Evolutionary conservation across 2,329 filamentous ascomycete species (phyloP).

Genomic region (Blastomyces percursus): DNA sequence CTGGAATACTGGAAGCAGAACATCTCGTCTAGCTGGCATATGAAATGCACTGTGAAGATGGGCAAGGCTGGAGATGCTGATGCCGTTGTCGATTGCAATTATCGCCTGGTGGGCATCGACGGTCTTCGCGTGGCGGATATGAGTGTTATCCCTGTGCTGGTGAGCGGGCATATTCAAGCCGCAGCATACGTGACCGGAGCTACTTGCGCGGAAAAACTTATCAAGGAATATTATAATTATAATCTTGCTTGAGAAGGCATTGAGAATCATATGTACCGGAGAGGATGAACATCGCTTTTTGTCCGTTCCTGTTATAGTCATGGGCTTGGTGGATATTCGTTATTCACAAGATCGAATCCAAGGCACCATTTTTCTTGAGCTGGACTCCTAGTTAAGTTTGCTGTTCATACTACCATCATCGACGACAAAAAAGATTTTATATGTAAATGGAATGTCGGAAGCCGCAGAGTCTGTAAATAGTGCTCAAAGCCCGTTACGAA

Average conservation of each 20-base stretch:
- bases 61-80: conserved; percentile 35
- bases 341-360: background rate
- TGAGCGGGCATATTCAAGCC: conserved; percentile 43
- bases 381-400: background rate
- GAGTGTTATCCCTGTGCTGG: conserved; percentile 33
- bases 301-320: background rate
- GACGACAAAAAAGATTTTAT: background rate
- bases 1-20: conserved; percentile 37
- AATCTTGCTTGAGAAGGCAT: conserved; percentile 18
- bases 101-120: conserved; percentile 30
- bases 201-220: conserved; percentile 42
- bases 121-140: conserved; percentile 34
- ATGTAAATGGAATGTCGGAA: background rate
- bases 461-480: background rate
- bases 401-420: background rate
- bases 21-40: conserved; percentile 43
- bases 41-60: conserved; percentile 49
- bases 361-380: background rate
- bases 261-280: background rate
- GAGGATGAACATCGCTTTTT: background rate
- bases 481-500: background rate
- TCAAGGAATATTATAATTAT: conserved; percentile 40
- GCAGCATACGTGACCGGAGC: conserved; percentile 45
- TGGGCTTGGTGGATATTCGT: background rate
- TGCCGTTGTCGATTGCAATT: conserved; percentile 40